Conservation (phyloP, 495 filamentous ascomycete species). For the Parmelia sp. region DNA sequence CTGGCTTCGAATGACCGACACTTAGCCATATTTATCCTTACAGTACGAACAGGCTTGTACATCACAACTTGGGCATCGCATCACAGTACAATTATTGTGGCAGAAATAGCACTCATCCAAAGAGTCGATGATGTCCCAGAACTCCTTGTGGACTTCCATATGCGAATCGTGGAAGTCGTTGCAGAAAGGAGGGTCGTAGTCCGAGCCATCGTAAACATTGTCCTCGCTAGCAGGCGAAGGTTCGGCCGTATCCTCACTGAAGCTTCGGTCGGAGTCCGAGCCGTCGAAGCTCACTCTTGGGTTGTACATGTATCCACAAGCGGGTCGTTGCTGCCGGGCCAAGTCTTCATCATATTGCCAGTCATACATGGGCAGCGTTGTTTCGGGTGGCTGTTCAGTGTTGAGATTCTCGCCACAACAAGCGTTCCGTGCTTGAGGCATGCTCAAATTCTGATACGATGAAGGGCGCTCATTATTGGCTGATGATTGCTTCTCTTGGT, state of each 20-base stretch:
- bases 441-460: background rate
- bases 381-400: background rate
- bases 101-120: slow-evolving; percentile 2
- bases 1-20: background rate
- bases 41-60: slow-evolving; percentile 6
- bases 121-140: slow-evolving; percentile 6
- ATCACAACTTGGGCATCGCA: slow-evolving; percentile 11
- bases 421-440: background rate
- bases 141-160: slow-evolving; percentile 9
- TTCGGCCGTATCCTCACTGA: background rate
- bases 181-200: background rate
- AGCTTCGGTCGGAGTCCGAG: background rate
- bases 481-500: background rate
- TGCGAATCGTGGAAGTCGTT: background rate
- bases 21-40: background rate
- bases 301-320: background rate
- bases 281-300: background rate
- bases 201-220: background rate
- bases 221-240: background rate
- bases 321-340: background rate
- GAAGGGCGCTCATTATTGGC: background rate
- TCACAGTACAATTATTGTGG: background rate
- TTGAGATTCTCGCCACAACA: background rate
- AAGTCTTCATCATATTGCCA: background rate
- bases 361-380: background rate